A percentile compares a stretch with the other conserved stretches of the same genome.
These are phyloP conservation scores for Pythium aquatile DNA, from an alignment of 352 stramenopile species.

Conservation along the genomic window DNA sequence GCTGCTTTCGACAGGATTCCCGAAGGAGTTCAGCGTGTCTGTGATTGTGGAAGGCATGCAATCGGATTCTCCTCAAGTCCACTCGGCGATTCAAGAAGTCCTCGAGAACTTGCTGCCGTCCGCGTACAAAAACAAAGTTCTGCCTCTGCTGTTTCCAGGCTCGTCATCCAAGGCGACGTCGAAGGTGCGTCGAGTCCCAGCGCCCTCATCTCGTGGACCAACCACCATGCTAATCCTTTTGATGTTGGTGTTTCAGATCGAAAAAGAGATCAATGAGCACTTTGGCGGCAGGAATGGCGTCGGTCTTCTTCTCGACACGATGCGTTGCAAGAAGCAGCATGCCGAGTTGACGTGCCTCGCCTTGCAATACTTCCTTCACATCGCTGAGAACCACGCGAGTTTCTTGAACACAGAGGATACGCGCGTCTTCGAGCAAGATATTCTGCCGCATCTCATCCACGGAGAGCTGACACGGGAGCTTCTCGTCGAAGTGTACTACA, in stretches of 20 bases:
- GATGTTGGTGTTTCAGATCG: conserved; percentile 41
- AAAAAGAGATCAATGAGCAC: conserved; percentile 44
- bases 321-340: conserved; percentile 61
- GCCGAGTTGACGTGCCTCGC: conserved; percentile 69
- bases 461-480: conserved; percentile 71
- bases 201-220: neutral
- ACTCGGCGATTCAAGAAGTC: conserved; percentile 82
- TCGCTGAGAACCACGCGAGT: conserved; percentile 51
- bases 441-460: conserved; percentile 57
- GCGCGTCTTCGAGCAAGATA: conserved; percentile 43
- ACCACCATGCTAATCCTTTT: neutral
- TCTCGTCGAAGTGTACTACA: conserved; percentile 71
- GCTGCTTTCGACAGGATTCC: conserved; percentile 76
- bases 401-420: conserved; percentile 40
- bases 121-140: conserved; percentile 63
- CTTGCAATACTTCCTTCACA: conserved; percentile 82
- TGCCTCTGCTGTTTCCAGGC: conserved; percentile 71
- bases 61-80: conserved; percentile 69
- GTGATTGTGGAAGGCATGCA: conserved; percentile 80
- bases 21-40: conserved; percentile 76
- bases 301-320: conserved; percentile 68
- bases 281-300: conserved; percentile 52
- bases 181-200: conserved; percentile 33
- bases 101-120: conserved; percentile 78
- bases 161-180: conserved; percentile 48